Evolutionary conservation across 441 rosid species (phyloP), one percentile per base, ranked within the genome.

Genomic region (Aquilaria agallochum): DNA sequence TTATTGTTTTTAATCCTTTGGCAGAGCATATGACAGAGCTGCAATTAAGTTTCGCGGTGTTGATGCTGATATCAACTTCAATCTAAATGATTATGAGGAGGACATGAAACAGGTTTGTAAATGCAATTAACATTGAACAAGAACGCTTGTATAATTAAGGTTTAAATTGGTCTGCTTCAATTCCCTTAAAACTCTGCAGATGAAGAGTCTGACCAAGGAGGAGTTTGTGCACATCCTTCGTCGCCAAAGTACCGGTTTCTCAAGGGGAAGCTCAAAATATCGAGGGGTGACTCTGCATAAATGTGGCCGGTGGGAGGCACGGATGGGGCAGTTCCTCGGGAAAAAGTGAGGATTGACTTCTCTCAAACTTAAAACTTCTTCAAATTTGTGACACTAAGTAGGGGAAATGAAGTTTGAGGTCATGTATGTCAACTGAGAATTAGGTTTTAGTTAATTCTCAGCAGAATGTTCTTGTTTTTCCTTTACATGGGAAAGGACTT

Each of bases 231-330:
- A 87, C 60, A 70, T 84, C 27, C 76, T 89, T 31, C 86, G 95
- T 12, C 84, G 97, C 69, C 97, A 89, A 72, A 89, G 93, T 78
- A 85, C 87, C 11, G 95, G 95, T 14, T 83, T 84, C 62, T 83
- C 92, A 2, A 81, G 97, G 68, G 98, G 97, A 59, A 89, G 90
- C 76, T 94, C 97, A 1, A 94, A 79, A 63, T 89, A 77, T 64
- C 80, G 94, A 67, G 97, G 96, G 4, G 97, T 90, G 64, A 94
- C 95, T 0, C 80, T 87, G 78, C 97, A 91, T 73, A 94, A 90
- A 77, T 88, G 97, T 55, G 97, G 97, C 34, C 77, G 95, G 70
- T 89, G 97, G 97, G 97, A 91, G 72, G 86, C 95, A 68, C 86
- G 96, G 2, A 81, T 94, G 96, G 96, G 97, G 56, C 99, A 94